These are phyloP conservation scores for Xylaria scruposa DNA, from an alignment of 495 filamentous ascomycete genomes.

Conservation along the genomic window DNA sequence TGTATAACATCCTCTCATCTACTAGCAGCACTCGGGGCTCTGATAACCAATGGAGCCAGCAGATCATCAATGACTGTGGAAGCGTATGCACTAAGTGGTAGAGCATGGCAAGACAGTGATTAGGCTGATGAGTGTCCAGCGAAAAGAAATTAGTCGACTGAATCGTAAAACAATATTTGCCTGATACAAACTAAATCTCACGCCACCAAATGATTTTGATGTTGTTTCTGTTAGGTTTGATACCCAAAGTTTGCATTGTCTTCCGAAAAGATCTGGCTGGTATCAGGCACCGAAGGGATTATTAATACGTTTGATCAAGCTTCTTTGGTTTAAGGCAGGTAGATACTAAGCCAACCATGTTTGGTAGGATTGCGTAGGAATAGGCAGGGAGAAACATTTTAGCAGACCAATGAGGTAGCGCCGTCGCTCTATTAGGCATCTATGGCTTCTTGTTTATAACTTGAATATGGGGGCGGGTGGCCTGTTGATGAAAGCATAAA, in stretches of 20 bases:
- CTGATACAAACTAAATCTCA: conserved; percentile 7
- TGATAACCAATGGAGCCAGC: conserved; percentile 14
- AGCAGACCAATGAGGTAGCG: conserved; percentile 5
- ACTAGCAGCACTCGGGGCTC: neutral
- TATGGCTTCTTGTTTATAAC: conserved; percentile 3
- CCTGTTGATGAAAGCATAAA: conserved; percentile 24
- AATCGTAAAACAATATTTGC: neutral
- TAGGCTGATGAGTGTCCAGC: neutral
- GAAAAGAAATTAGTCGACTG: neutral
- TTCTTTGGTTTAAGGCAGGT: neutral
- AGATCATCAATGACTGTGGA: neutral
- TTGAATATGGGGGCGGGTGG: neutral
- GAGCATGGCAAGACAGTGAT: conserved; percentile 1
- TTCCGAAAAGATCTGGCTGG: neutral
- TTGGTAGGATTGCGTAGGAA: neutral
- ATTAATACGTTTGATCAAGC: neutral
- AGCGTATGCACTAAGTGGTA: neutral
- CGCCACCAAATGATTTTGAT: neutral
- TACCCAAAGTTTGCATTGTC: conserved; percentile 1
- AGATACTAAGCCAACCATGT: neutral
- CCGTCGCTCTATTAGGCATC: conserved; percentile 21
- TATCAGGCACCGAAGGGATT: conserved; percentile 28
- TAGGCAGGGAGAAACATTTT: neutral
- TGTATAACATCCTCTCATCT: neutral
- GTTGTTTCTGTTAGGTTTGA: neutral